These are phyloP conservation scores for Xerocomus potaroensis DNA, from an alignment of 768 basidiomycete genomes.

Conservation along the genomic window DNA sequence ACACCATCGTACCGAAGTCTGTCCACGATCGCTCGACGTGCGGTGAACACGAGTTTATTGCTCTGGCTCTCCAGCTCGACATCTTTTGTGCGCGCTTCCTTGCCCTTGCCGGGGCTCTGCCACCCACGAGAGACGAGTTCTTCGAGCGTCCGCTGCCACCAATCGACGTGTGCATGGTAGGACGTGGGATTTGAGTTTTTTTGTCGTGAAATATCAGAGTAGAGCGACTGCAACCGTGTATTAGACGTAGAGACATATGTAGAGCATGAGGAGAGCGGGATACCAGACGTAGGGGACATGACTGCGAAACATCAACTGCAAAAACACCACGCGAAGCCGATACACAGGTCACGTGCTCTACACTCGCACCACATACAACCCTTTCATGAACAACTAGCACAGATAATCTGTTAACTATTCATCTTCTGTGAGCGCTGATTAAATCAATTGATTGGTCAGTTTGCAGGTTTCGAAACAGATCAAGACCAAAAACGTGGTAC, in stretches of 20 bases:
- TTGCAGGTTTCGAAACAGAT: conserved; percentile 8
- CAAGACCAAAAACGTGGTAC: neutral
- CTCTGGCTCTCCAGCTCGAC: conserved; percentile 16
- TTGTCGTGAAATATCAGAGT: conserved; percentile 83
- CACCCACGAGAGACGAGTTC: conserved; percentile 54
- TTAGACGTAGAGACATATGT: conserved; percentile 29
- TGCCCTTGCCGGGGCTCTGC: conserved; percentile 31
- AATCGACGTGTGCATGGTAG: conserved; percentile 75
- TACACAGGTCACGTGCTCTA: conserved; percentile 8
- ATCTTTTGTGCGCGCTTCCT: conserved; percentile 7
- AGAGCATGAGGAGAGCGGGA: conserved; percentile 22
- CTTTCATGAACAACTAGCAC: too few relatives aligned
- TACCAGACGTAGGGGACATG: conserved; percentile 19
- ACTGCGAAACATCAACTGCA: neutral
- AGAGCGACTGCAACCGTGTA: conserved; percentile 70
- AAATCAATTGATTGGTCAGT: conserved; percentile 20
- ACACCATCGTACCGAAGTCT: conserved; percentile 59
- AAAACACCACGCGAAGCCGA: conserved; percentile 7
- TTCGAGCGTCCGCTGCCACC: conserved; percentile 79
- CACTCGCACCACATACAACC: too few relatives aligned
- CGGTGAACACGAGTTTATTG: conserved; percentile 60
- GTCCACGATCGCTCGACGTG: conserved; percentile 51
- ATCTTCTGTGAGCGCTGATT: neutral
- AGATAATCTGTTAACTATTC: too few relatives aligned
- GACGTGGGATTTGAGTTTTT: conserved; percentile 81